Evolutionary conservation across 768 basidiomycete species (phyloP).

Genomic region (Fibroporia radiculosa): DNA sequence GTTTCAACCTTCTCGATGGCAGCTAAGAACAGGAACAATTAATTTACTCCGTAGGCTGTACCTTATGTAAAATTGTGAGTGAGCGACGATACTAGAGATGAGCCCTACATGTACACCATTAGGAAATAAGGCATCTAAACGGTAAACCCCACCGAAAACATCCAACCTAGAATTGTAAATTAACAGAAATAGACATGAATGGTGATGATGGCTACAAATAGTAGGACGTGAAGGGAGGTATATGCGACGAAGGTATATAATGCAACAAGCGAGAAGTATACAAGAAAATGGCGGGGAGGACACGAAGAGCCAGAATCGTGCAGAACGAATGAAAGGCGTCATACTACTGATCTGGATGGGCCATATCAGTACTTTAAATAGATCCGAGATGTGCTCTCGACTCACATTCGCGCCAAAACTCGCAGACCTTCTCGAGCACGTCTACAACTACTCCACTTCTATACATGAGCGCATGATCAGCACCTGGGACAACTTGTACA

Average conservation of each 20-base stretch:
- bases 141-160: background rate
- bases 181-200: conserved; percentile 9
- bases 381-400: background rate
- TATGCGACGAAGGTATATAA: conserved; percentile 22
- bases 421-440: conserved; percentile 63
- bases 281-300: conserved; percentile 5
- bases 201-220: background rate
- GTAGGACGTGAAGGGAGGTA: conserved; percentile 12
- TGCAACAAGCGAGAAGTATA: conserved; percentile 22
- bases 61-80: background rate
- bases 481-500: conserved; percentile 78
- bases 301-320: conserved; percentile 10
- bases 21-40: no score
- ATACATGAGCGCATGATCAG: conserved; percentile 93
- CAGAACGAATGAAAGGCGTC: background rate
- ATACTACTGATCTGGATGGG: background rate
- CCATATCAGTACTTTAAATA: background rate
- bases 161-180: conserved; percentile 1
- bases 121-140: background rate
- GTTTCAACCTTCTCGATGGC: no score
- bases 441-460: conserved; percentile 82
- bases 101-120: conserved; percentile 3
- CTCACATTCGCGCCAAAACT: conserved; percentile 30
- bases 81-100: background rate
- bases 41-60: no score